These are phyloP conservation scores for Colletotrichum sojae DNA, from an alignment of 2,329 filamentous ascomycete genomes.

Conservation along the genomic window DNA sequence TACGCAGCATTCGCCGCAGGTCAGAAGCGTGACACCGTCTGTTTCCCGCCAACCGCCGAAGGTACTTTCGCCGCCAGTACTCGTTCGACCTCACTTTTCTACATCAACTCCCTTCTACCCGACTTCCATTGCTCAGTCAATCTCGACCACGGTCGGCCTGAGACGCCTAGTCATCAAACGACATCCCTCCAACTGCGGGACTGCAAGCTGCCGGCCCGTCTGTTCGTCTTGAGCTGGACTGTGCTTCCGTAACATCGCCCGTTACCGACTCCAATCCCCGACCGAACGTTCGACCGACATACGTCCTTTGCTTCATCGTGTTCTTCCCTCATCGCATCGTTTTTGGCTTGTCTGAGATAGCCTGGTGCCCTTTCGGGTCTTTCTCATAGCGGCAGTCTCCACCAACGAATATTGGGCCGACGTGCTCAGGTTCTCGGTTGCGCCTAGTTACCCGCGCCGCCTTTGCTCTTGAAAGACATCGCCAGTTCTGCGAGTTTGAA, in stretches of 20 bases:
- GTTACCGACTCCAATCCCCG: neutral
- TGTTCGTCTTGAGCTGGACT: conserved; percentile 3
- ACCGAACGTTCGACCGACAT: neutral
- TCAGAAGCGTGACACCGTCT: conserved; percentile 22
- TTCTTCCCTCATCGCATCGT: conserved; percentile 5
- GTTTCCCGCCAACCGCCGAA: conserved; percentile 4
- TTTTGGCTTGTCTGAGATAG: neutral
- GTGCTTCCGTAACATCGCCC: neutral
- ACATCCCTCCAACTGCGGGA: conserved; percentile 25
- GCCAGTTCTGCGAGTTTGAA: no score
- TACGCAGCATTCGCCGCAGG: conserved; percentile 36
- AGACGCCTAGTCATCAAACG: conserved; percentile 23
- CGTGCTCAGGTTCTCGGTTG: conserved; percentile 25
- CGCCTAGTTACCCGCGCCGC: conserved; percentile 3
- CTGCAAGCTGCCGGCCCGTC: neutral
- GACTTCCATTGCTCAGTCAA: neutral
- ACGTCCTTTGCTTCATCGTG: neutral
- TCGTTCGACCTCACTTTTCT: neutral
- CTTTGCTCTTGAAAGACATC: no score
- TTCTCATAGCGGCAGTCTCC: conserved; percentile 9
- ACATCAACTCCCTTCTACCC: neutral
- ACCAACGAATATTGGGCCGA: conserved; percentile 19
- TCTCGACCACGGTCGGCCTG: conserved; percentile 2
- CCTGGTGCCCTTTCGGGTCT: neutral
- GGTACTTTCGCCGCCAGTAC: neutral